Percentiles rank a stretch among this genome's conserved stretches.
Evolutionary conservation across 345 rosid genomes (phyloP).

Genomic region (Linum tenue): DNA sequence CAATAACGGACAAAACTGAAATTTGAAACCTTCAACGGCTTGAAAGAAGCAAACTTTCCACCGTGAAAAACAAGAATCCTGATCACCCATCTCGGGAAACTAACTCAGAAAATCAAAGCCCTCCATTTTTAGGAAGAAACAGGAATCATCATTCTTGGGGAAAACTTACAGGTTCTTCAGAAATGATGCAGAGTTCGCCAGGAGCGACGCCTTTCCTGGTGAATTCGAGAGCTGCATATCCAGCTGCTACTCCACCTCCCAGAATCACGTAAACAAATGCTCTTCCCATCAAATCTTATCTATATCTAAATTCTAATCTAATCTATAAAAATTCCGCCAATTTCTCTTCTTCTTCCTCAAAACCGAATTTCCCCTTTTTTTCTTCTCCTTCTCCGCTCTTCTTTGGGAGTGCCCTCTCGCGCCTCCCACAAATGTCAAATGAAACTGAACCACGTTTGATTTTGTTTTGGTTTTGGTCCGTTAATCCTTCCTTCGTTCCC

Average conservation of each 20-base stretch:
- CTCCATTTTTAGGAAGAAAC: neutral
- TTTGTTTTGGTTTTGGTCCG: too few relatives aligned
- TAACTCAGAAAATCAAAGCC: neutral
- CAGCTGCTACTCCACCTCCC: conserved; percentile 97
- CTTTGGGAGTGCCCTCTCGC: too few relatives aligned
- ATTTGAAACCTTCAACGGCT: neutral
- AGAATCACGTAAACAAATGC: conserved; percentile 88
- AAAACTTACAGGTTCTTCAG: conserved; percentile 69
- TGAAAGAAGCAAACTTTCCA: conserved; percentile 3
- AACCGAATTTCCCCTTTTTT: too few relatives aligned
- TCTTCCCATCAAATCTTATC: conserved; percentile 59
- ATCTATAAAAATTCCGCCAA: neutral
- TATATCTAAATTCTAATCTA: neutral
- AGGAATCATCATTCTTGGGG: neutral
- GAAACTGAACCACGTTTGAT: too few relatives aligned
- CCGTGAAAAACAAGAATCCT: neutral
- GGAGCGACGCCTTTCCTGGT: conserved; percentile 60
- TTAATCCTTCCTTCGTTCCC: too few relatives aligned
- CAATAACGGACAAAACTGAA: conserved; percentile 4
- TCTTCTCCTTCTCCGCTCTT: neutral
- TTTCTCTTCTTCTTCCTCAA: too few relatives aligned
- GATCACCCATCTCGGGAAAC: conserved; percentile 8
- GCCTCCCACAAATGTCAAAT: too few relatives aligned
- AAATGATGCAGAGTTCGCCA: conserved; percentile 88
- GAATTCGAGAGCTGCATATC: conserved; percentile 95